Evolutionary conservation across 1,284 basidiomycete species (phyloP), one percentile per base, ranked within the genome.

Genomic region (Cryptococcus sp.): DNA sequence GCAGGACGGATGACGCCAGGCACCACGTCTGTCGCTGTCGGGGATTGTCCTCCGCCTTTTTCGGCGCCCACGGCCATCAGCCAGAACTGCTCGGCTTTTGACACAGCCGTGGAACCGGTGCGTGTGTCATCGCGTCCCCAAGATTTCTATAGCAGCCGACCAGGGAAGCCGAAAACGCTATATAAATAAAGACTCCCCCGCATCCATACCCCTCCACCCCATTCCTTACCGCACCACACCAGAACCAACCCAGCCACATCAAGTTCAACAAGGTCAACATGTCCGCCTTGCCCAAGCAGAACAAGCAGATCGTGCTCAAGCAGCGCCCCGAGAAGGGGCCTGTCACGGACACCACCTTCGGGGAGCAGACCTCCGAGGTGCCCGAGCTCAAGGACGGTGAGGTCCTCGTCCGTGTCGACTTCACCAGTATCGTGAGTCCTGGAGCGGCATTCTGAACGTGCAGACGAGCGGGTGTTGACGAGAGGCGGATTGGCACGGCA

Each of bases 251-350:
- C 36, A n/a, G 16, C 13, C 38, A 38, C 35, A 16, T 50, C 23
- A 47, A 15, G 18, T 38, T 8, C 40, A 40, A 35, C 23, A 47
- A 15, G 18, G 24, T 8, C 40, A 40, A 35, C 20, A 50, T 47
- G 46, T 46, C 52, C 20, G 18, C 42, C 33, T 4, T 9, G 28
- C 55, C 54, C 18, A 59, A 33, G 33, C 46, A 59, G 52, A 71
- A 85, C 79, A 87, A 83, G 52, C 83, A 82, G 35, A 82, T 91
- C 70, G 83, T 89, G 39, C 84, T 93, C 59, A 83, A 85, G 59
- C 82, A 87, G 66, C 82, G 89, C 35, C 90, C 90, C 3, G 54
- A 59, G 9, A 76, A 78, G 42, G 82, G 78, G 38, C 81, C 85
- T 59, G 84, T 91, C 69, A 82, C 82, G 38, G 80, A 85, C 20